Percentiles rank a stretch among this genome's conserved stretches.
phyloP scores from a whole-genome alignment of 2,329 filamentous ascomycete species.

The Trichoderma koningii region DNA sequence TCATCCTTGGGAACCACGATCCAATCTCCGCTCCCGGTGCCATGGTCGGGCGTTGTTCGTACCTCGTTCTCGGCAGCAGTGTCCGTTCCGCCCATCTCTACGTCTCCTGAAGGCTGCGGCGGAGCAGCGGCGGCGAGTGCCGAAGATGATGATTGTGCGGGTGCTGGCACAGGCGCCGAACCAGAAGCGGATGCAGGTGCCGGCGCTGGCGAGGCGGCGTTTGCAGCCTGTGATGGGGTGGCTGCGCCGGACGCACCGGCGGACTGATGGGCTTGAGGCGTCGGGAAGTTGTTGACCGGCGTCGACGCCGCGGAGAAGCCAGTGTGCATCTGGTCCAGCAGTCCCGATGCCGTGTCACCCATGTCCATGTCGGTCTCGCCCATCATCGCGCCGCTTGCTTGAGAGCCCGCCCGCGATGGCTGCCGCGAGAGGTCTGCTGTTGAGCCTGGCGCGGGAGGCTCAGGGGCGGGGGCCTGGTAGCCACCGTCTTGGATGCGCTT shows the following conservation, averaged over 20 bases:
- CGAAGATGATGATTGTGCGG: constrained; percentile 30
- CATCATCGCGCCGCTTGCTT: constrained; percentile 56
- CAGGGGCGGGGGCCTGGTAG: constrained; percentile 62
- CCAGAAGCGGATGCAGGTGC: background rate
- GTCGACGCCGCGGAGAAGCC: constrained; percentile 63
- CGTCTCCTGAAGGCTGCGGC: constrained; percentile 38
- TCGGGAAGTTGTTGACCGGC: constrained; percentile 60
- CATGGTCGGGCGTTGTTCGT: constrained; percentile 51
- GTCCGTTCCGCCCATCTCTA: constrained; percentile 58
- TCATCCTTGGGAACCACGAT: constrained; percentile 70
- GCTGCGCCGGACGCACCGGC: constrained; percentile 57
- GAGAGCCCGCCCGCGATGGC: constrained; percentile 57
- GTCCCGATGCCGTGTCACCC: constrained; percentile 63
- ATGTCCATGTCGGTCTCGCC: constrained; percentile 66
- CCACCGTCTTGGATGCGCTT: constrained; percentile 78
- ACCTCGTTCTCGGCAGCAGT: constrained; percentile 40
- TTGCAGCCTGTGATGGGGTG: constrained; percentile 55
- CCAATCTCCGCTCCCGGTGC: constrained; percentile 66
- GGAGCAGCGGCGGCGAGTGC: constrained; percentile 26
- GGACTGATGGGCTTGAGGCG: constrained; percentile 62
- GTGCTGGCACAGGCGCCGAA: constrained; percentile 32
- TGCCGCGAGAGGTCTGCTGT: constrained; percentile 52
- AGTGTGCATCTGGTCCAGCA: constrained; percentile 70
- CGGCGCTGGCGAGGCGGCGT: constrained; percentile 49
- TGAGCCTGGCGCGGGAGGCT: constrained; percentile 36